Conservation (phyloP, 2,329 filamentous ascomycete species). For the Penicillium sp. region DNA sequence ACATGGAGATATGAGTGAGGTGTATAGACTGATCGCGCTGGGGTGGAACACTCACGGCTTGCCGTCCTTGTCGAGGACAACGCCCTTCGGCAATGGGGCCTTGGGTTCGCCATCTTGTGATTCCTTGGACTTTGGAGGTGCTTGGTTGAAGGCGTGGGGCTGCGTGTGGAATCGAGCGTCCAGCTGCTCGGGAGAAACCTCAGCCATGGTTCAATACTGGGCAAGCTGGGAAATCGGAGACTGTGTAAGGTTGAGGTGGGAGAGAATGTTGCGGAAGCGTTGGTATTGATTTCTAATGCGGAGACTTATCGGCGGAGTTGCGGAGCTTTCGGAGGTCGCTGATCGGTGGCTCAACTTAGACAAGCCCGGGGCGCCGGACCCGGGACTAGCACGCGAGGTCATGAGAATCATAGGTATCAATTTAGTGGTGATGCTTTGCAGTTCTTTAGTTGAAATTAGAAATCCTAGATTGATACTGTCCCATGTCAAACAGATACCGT, state of each 20-base stretch:
- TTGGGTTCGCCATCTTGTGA: slow-evolving; percentile 29
- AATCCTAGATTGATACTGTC: too few relatives aligned
- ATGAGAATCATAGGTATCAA: too few relatives aligned
- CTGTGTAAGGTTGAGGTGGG: background rate
- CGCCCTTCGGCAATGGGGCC: slow-evolving; percentile 45
- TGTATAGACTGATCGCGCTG: background rate
- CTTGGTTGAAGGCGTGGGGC: slow-evolving; percentile 9
- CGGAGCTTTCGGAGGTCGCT: slow-evolving; percentile 1
- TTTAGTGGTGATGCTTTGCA: too few relatives aligned
- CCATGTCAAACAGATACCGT: too few relatives aligned
- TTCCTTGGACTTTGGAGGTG: slow-evolving; percentile 18
- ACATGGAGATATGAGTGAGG: background rate
- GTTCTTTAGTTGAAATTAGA: too few relatives aligned
- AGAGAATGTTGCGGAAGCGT: background rate
- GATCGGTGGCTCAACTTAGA: background rate
- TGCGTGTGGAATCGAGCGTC: slow-evolving; percentile 15
- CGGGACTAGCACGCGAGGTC: background rate
- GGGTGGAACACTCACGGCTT: slow-evolving; percentile 46
- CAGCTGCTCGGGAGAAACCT: slow-evolving; percentile 25
- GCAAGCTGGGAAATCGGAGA: background rate
- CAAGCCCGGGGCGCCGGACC: background rate
- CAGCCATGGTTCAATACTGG: slow-evolving; percentile 16
- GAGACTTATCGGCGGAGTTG: slow-evolving; percentile 10
- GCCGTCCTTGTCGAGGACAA: slow-evolving; percentile 53
- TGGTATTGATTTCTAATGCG: slow-evolving; percentile 25